Percentiles rank a stretch among this genome's conserved stretches.
Conservation (phyloP, 1,139 yeast genomes). For the Scheffersomyces insectosa region DNA sequence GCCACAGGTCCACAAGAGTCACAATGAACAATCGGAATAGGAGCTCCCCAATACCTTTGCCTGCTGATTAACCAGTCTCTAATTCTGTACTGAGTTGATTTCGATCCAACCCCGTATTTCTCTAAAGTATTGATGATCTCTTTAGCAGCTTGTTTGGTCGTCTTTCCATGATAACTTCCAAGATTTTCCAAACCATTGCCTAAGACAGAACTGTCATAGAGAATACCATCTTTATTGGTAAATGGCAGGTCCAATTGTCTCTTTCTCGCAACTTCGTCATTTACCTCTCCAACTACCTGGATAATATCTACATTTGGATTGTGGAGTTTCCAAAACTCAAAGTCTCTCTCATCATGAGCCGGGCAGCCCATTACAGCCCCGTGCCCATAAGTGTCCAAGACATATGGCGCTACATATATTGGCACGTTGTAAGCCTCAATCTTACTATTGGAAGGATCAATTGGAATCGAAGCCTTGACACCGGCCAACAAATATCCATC, state of each 20-base stretch:
- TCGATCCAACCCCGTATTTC: slow-evolving; percentile 40
- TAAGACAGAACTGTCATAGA: slow-evolving; percentile 39
- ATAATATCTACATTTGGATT: slow-evolving; percentile 45
- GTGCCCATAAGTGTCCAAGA: slow-evolving; percentile 75
- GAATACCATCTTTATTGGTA: slow-evolving; percentile 51
- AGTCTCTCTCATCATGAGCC: slow-evolving; percentile 85
- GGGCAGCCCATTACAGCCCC: slow-evolving; percentile 99
- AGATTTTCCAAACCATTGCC: slow-evolving; percentile 34
- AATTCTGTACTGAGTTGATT: slow-evolving; percentile 58
- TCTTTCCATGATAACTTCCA: slow-evolving; percentile 53
- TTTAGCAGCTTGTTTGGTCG: slow-evolving; percentile 51
- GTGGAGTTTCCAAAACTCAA: slow-evolving; percentile 72
- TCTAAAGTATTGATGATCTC: slow-evolving; percentile 47
- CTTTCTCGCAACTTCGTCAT: slow-evolving; percentile 4
- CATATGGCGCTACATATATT: slow-evolving; percentile 88
- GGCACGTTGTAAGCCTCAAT: slow-evolving; percentile 47
- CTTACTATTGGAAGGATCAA: slow-evolving; percentile 33
- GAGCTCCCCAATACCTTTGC: slow-evolving; percentile 98
- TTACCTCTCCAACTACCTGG: slow-evolving; percentile 45
- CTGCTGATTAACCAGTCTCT: slow-evolving; percentile 95
- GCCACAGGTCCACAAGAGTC: slow-evolving; percentile 82
- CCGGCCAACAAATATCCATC: slow-evolving; percentile 57
- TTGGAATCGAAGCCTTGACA: slow-evolving; percentile 60
- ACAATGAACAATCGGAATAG: slow-evolving; percentile 93
- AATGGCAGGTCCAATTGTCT: slow-evolving; percentile 36